Conservation (phyloP, 2,329 filamentous ascomycete species). For the Monosporascus sp. region DNA sequence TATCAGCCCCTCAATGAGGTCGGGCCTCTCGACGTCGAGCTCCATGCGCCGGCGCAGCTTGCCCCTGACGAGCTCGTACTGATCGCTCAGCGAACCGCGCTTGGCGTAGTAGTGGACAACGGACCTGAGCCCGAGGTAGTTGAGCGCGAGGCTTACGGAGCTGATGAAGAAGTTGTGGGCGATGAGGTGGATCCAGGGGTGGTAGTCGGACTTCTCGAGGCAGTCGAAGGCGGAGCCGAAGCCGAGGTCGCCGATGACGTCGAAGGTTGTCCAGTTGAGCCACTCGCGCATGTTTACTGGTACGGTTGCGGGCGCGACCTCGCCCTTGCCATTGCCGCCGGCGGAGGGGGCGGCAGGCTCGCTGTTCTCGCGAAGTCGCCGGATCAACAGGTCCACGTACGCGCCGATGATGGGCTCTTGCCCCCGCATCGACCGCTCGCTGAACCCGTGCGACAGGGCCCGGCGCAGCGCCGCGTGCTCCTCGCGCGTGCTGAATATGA, state of each 20-base stretch:
- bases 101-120: conserved; percentile 12
- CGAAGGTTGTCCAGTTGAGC: conserved; percentile 37
- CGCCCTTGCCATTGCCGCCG: no score
- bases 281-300: conserved; percentile 31
- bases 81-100: conserved; percentile 8
- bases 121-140: conserved; percentile 11
- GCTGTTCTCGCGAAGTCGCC: conserved; percentile 22
- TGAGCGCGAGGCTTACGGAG: conserved; percentile 12
- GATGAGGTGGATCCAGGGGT: conserved; percentile 31
- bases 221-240: conserved; percentile 39
- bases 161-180: conserved; percentile 20
- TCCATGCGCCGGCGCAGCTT: conserved; percentile 25
- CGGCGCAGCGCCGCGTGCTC: conserved; percentile 29
- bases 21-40: conserved; percentile 22
- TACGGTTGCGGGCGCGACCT: no score
- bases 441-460: conserved; percentile 35
- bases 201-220: conserved; percentile 27
- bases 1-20: conserved; percentile 28
- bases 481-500: conserved; percentile 27
- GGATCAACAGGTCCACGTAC: conserved; percentile 32
- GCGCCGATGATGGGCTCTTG: conserved; percentile 35
- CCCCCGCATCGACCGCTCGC: conserved; percentile 32
- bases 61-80: conserved; percentile 13
- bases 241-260: conserved; percentile 41
- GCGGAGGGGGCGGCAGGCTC: conserved; percentile 6